Evolutionary conservation across 495 filamentous ascomycete species (phyloP), one percentile per base, ranked within the genome.

Genomic region (Xylaria venustula): DNA sequence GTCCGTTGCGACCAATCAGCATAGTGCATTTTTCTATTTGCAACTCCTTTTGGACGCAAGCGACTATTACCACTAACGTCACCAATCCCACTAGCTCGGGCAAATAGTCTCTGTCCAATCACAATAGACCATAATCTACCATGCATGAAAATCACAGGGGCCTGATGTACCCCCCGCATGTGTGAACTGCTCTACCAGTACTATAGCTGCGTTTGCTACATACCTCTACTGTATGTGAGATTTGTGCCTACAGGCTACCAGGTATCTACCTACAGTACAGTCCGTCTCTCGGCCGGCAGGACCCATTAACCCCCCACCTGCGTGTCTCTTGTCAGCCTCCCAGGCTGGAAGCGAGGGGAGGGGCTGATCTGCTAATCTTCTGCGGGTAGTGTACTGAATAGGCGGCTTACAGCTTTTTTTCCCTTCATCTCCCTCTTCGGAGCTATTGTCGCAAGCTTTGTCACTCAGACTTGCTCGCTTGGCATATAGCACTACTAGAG

Each of bases 281-380:
- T 67, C 69, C 69, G 69, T 71, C 69, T 65, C 66, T 71, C 69
- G 69, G 69, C 67, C 64, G 60, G 54, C 61, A 61, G 51, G 60
- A 60, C 64, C 66, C 66, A 11, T 30, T 26, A 51, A 44, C 26
- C 69, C 68, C 68, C 69, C 66, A 69, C 68, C 64, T 71, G 50
- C 30, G 52, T 40, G 47, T 41, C 50, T 52, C 47, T 65, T 57
- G 67, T 62, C 62, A 28, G 60, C 42, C 54, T 14, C 45, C 57
- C 55, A 41, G 62, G 56, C 60, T 63, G 20, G 37, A 48, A n/a
- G 49, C 41, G 59, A 61, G 61, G 66, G 60, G 65, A 64, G 68
- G 65, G 68, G 68, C 66, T 64, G 66, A 71, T 68, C 68, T 62
- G 45, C 30, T 64, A 30, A n/a, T 40, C 20, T 54, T 65, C 56